These are phyloP conservation scores for Schizosaccharomyces cryophilus DNA, from an alignment of 805 yeast genomes.

Conservation along the genomic window DNA sequence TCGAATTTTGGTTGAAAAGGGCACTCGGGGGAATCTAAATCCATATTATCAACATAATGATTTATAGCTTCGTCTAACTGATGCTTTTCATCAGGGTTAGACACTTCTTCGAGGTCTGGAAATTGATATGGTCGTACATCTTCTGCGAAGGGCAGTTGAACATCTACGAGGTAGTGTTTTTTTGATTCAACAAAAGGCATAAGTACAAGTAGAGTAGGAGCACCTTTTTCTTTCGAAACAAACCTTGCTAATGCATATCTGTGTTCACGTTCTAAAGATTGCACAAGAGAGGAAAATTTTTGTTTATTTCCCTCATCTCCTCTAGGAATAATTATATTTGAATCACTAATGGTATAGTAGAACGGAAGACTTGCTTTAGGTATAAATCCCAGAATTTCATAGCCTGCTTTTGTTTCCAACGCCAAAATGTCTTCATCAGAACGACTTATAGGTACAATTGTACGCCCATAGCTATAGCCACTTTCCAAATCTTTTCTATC, in stretches of 20 bases:
- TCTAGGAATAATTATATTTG: constrained; percentile 28
- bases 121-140: constrained; percentile 30
- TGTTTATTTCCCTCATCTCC: constrained; percentile 18
- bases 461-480: constrained; percentile 45
- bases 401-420: constrained; percentile 24
- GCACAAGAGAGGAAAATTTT: constrained; percentile 25
- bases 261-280: constrained; percentile 25
- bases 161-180: constrained; percentile 18
- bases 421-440: constrained; percentile 22
- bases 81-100: constrained; percentile 22
- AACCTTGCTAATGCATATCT: constrained; percentile 36
- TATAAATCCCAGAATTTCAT: constrained; percentile 43
- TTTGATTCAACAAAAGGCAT: constrained; percentile 5
- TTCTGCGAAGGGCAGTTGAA: constrained; percentile 45
- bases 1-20: not conserved
- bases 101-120: constrained; percentile 21
- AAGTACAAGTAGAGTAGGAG: constrained; percentile 22
- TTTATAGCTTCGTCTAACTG: constrained; percentile 14
- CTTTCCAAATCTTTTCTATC: constrained; percentile 22
- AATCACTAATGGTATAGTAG: constrained; percentile 34
- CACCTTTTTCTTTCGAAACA: constrained; percentile 21
- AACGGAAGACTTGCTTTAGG: not conserved
- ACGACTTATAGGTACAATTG: constrained; percentile 28
- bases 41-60: not conserved
- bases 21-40: not conserved